Evolutionary conservation across 2,329 filamentous ascomycete genomes (phyloP), one percentile per base, ranked within the genome.

Genomic region (Trichoderma hamatum): DNA sequence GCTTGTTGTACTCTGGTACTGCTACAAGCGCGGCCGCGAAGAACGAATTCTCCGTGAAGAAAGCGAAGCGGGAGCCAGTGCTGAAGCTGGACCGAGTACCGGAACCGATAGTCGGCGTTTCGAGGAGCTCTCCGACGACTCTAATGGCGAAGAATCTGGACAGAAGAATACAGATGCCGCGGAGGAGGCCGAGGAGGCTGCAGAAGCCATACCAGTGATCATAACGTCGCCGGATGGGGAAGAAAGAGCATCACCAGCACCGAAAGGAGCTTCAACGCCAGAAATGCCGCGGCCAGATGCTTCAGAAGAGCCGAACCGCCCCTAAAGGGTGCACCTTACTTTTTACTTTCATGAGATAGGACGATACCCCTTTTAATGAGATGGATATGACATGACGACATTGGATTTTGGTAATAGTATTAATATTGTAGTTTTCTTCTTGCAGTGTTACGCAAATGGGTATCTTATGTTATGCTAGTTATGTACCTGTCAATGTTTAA

Each of bases 1-100:
- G 19, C 86, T 99, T 68, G 96, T 97, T 77, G 93, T 97, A 55
- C 90, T 98, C 75, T 99, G 95, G 94, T 99, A 98, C 82, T 98
- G 94, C 82, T 91, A 98, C 81, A 98, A 98, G 83, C 92, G 96
- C 66, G 96, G 96, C 49, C 89, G 89, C 55, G 95, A 99, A 82
- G 90, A 89, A 7, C 88, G 96, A 62, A 86, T 98, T 14, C 90
- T 91, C 76, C 88, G 79, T 62, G 85, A 88, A 75, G 81, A 16
- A 3, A 16, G 19, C 7, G 39, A 43, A 43, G 16, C 30, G 5
- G 30, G 30, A 3, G 30, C 30, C 30, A 30, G 30, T 30, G 30
- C 16, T 43, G 36, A 81, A 64, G 73, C 78, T 1, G 79, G 76
- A 13, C 74, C 76, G 1, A 80, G 79, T 39, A 73, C 69, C 11